These are phyloP conservation scores for Termitomyces sp. DNA, from an alignment of 768 basidiomycete genomes.

Conservation along the genomic window DNA sequence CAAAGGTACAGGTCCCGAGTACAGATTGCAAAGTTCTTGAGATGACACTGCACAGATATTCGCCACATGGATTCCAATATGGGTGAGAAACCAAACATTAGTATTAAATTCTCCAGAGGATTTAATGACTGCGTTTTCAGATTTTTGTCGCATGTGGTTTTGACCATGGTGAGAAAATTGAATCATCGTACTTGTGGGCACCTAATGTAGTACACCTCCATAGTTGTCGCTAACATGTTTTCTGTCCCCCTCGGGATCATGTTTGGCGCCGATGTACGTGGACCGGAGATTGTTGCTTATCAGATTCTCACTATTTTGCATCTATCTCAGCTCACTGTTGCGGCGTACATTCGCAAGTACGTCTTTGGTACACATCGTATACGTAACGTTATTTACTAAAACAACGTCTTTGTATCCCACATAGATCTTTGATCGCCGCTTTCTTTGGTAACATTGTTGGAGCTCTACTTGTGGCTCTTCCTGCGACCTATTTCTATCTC, in stretches of 20 bases:
- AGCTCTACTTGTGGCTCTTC: slow-evolving; percentile 57
- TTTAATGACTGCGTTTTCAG: slow-evolving; percentile 24
- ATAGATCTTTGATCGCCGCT: slow-evolving; percentile 57
- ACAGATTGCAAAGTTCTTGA: neutral
- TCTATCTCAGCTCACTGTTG: slow-evolving; percentile 38
- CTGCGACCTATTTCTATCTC: slow-evolving; percentile 61
- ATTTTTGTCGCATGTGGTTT: slow-evolving; percentile 65
- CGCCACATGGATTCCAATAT: slow-evolving; percentile 70
- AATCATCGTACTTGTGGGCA: no score
- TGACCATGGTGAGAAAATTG: slow-evolving; percentile 50
- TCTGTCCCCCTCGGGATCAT: slow-evolving; percentile 66
- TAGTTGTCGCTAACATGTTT: slow-evolving; percentile 62
- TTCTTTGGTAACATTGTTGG: slow-evolving; percentile 67
- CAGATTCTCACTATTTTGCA: neutral
- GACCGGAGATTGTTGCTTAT: neutral
- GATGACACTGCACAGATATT: slow-evolving; percentile 35
- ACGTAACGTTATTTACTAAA: neutral
- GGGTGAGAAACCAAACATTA: slow-evolving; percentile 46
- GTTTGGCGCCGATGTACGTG: slow-evolving; percentile 60
- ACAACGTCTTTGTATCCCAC: neutral
- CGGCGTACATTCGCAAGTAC: slow-evolving; percentile 63
- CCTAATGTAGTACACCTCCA: neutral
- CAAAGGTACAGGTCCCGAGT: slow-evolving; percentile 41
- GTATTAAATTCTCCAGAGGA: neutral
- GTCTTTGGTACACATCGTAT: slow-evolving; percentile 16